Conservation (phyloP, 148 eudicot genomes). For the Arctostaphylos glauca region DNA sequence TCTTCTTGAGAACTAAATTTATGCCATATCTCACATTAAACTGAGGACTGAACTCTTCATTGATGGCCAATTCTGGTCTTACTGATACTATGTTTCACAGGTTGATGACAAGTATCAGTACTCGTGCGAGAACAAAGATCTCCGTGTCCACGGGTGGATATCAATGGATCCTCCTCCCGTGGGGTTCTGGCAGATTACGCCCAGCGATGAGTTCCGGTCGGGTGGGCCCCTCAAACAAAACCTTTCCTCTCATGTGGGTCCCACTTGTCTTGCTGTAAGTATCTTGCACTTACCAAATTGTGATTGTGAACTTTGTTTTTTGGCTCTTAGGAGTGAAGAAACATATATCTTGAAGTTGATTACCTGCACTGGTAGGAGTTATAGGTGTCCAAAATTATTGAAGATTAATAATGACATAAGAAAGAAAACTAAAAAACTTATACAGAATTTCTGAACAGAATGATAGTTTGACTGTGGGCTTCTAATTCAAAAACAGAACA, state of each 20-base stretch:
- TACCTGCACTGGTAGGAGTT: neutral
- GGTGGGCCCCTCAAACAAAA: constrained; percentile 85
- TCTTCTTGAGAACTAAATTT: neutral
- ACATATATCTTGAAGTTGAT: neutral
- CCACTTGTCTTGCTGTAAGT: constrained; percentile 65
- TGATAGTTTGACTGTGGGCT: neutral
- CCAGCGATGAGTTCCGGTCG: constrained; percentile 74
- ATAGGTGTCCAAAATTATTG: neutral
- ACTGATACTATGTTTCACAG: constrained; percentile 24
- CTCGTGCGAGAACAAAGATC: constrained; percentile 68
- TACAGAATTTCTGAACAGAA: neutral
- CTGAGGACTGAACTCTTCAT: neutral
- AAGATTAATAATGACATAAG: neutral
- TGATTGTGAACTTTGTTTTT: neutral
- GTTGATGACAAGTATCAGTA: constrained; percentile 91
- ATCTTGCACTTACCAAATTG: neutral
- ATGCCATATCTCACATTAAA: neutral
- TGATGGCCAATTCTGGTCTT: neutral
- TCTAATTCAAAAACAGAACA: neutral
- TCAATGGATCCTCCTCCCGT: constrained; percentile 54
- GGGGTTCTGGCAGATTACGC: constrained; percentile 85
- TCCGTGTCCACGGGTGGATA: constrained; percentile 82
- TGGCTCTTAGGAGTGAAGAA: neutral
- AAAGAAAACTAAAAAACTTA: neutral
- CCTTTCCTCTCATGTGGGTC: constrained; percentile 90